phyloP scores from a whole-genome alignment of 805 yeast species.

The Pichia nanzhaoensis region DNA sequence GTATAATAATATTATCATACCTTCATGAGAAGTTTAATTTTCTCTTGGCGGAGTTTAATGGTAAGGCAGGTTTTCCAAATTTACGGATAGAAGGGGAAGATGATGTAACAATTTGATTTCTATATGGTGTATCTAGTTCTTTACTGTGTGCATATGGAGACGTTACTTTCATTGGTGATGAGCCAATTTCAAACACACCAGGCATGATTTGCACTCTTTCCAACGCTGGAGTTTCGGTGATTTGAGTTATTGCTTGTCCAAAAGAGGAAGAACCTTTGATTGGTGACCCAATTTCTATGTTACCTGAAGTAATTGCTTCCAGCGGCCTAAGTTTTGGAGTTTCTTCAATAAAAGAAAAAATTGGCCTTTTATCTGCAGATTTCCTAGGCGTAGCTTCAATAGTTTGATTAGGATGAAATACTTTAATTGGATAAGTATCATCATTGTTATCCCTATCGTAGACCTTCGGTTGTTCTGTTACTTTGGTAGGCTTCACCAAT shows the following conservation, averaged over 20 bases:
- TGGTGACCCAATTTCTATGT: not conserved
- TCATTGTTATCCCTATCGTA: no score
- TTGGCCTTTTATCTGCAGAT: not conserved
- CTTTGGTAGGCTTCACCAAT: no score
- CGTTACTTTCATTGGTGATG: constrained; percentile 17
- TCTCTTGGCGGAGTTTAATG: constrained; percentile 15
- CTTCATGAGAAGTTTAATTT: constrained; percentile 17
- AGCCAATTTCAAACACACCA: constrained; percentile 15
- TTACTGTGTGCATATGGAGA: not conserved
- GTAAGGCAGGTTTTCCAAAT: not conserved
- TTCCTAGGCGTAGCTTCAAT: constrained; percentile 23
- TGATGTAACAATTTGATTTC: constrained; percentile 1
- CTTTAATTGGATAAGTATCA: not conserved
- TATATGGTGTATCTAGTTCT: constrained; percentile 1
- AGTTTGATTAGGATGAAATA: constrained; percentile 5
- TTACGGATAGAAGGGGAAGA: not conserved
- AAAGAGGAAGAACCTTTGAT: no score
- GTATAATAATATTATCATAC: not conserved
- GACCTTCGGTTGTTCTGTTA: no score
- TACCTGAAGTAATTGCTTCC: not conserved
- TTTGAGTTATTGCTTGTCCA: not conserved
- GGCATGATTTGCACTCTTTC: constrained; percentile 13
- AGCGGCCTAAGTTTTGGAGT: not conserved
- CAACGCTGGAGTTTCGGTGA: constrained; percentile 4
- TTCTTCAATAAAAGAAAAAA: not conserved